A percentile compares a stretch with the other conserved stretches of the same genome.
phyloP scores from a whole-genome alignment of 78 protist species.

The Capsaspora owczarzaki region DNA sequence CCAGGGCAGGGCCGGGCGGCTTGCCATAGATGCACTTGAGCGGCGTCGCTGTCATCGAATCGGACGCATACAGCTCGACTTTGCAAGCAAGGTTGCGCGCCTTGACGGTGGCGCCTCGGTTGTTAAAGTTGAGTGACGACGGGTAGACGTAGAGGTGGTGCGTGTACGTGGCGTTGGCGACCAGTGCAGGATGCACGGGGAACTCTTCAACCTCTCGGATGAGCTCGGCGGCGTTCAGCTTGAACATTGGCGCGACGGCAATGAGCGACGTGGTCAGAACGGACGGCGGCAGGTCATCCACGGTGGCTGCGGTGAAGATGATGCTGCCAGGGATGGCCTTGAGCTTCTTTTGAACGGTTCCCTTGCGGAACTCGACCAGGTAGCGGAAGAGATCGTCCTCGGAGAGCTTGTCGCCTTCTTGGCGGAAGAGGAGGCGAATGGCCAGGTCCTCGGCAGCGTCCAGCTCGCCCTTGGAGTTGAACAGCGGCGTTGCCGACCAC shows the following conservation, averaged over 20 bases:
- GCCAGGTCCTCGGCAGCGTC: neutral
- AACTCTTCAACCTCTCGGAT: neutral
- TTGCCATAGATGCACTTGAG: neutral
- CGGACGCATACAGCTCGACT: neutral
- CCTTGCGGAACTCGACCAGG: neutral
- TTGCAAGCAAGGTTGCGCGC: neutral
- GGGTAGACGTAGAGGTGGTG: conserved; percentile 14
- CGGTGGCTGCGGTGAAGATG: too few relatives aligned
- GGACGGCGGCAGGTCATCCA: neutral
- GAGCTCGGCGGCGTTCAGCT: too few relatives aligned
- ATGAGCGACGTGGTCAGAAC: neutral
- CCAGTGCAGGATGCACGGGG: neutral
- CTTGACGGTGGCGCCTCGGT: neutral
- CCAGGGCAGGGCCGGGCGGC: neutral
- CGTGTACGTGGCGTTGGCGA: neutral
- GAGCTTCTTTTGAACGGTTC: neutral
- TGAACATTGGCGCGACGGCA: neutral
- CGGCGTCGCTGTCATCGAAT: neutral
- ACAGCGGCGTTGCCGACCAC: neutral
- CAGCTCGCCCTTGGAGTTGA: neutral
- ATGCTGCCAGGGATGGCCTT: neutral
- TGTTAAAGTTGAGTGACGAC: neutral
- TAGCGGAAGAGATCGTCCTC: neutral
- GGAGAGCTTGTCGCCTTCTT: neutral
- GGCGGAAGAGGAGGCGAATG: neutral